A percentile compares a stretch with the other conserved stretches of the same genome.
These are phyloP conservation scores for Amanita inopinata DNA, from an alignment of 768 basidiomycete genomes.

Conservation along the genomic window DNA sequence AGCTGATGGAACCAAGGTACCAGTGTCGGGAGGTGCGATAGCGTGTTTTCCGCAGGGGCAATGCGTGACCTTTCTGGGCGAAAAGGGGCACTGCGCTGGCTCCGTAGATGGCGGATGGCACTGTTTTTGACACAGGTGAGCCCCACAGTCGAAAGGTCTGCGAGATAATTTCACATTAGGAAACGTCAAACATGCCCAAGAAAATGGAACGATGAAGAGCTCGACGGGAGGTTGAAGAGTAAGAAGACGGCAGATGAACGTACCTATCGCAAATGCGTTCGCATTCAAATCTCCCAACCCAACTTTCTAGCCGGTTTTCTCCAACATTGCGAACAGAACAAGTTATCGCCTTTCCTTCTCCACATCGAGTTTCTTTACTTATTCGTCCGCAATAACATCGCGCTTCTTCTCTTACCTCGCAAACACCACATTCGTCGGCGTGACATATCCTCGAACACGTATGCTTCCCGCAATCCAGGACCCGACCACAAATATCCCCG, in stretches of 20 bases:
- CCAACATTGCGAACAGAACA: constrained; percentile 27
- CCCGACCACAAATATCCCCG: constrained; percentile 31
- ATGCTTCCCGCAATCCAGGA: constrained; percentile 67
- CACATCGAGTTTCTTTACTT: constrained; percentile 51
- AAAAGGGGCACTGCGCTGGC: constrained; percentile 59
- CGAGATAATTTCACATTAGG: no score
- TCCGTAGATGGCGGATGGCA: constrained; percentile 68
- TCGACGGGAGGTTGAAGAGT: constrained; percentile 1
- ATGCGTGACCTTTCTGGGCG: constrained; percentile 53
- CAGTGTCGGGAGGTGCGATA: constrained; percentile 28
- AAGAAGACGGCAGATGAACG: constrained; percentile 11
- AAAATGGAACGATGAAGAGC: no score
- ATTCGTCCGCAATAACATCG: constrained; percentile 80
- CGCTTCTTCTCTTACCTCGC: constrained; percentile 41
- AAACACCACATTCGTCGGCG: constrained; percentile 60
- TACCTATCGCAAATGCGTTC: constrained; percentile 49
- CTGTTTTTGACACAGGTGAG: constrained; percentile 59
- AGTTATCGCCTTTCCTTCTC: constrained; percentile 37
- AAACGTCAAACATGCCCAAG: no score
- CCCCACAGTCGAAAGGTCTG: constrained; percentile 69
- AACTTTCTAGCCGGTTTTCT: constrained; percentile 27
- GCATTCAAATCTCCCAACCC: constrained; percentile 61
- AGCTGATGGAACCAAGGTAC: constrained; percentile 17
- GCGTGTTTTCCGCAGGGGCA: constrained; percentile 78
- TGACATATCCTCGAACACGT: constrained; percentile 65